These are phyloP conservation scores for Ambrosiella cleistominuta DNA, from an alignment of 2,329 filamentous ascomycete genomes.

Conservation along the genomic window DNA sequence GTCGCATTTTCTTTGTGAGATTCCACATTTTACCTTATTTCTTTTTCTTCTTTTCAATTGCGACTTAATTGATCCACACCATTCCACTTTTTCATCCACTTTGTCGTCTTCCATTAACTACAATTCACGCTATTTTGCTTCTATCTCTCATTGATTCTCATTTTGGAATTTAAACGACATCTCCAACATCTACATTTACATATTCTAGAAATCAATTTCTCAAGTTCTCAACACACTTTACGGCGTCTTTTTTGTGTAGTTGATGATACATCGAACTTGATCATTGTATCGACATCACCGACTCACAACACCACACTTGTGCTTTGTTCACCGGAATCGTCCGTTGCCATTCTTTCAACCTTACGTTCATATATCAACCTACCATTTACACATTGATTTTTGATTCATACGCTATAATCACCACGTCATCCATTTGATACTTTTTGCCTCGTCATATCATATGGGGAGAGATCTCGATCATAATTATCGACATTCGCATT, in stretches of 20 bases:
- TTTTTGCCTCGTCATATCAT: background rate
- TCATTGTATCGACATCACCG: background rate
- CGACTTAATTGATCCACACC: background rate
- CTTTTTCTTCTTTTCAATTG: too few species aligned
- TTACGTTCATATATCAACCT: background rate
- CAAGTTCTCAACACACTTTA: background rate
- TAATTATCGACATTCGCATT: background rate
- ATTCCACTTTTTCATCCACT: background rate
- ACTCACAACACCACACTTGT: background rate
- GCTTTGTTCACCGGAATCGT: background rate
- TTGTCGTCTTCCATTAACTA: background rate
- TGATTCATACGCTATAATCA: too few species aligned
- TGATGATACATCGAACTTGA: background rate
- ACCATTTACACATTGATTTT: too few species aligned
- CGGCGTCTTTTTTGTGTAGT: background rate
- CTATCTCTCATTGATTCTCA: background rate
- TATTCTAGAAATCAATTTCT: background rate
- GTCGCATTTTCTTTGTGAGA: background rate
- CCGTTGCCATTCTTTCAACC: background rate
- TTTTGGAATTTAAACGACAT: background rate
- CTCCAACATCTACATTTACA: background rate
- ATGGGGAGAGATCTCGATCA: background rate
- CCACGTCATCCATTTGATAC: background rate
- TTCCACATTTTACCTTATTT: background rate
- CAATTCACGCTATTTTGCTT: background rate